These are phyloP conservation scores for Pharus latifolius DNA, from an alignment of 176 grass and related monocot genomes.

Conservation along the genomic window DNA sequence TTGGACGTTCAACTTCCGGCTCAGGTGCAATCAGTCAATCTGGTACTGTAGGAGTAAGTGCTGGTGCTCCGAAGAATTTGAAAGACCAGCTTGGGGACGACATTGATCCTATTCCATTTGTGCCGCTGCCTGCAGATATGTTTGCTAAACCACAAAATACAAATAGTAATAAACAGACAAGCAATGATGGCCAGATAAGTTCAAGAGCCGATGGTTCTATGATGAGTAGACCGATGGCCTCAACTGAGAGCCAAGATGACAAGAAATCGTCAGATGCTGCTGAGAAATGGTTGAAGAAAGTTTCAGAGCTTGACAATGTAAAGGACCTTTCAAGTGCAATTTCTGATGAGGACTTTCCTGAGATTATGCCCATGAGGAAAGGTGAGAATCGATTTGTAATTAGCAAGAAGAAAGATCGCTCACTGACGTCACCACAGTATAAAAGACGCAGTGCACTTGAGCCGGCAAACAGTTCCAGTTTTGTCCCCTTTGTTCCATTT, in stretches of 20 bases:
- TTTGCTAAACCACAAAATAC: constrained; percentile 47
- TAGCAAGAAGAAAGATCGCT: constrained; percentile 85
- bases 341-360: constrained; percentile 49
- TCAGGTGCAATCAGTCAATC: constrained; percentile 14
- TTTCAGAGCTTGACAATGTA: constrained; percentile 20
- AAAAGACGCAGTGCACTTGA: constrained; percentile 66
- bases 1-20: constrained; percentile 40
- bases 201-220: not conserved
- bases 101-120: constrained; percentile 53
- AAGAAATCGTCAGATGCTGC: constrained; percentile 7
- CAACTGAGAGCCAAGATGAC: constrained; percentile 6
- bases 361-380: constrained; percentile 81
- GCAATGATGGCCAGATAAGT: constrained; percentile 4
- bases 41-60: constrained; percentile 5
- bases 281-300: constrained; percentile 41
- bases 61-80: constrained; percentile 15
- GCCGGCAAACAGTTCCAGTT: constrained; percentile 57
- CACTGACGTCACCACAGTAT: constrained; percentile 61
- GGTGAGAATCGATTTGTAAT: constrained; percentile 85
- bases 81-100: constrained; percentile 27
- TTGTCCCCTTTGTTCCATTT: constrained; percentile 84
- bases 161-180: constrained; percentile 19
- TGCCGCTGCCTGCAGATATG: constrained; percentile 59
- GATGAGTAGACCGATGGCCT: not conserved
- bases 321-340: constrained; percentile 21